phyloP scores from a whole-genome alignment of 306 rosid species.

The Benincasa hispida region DNA sequence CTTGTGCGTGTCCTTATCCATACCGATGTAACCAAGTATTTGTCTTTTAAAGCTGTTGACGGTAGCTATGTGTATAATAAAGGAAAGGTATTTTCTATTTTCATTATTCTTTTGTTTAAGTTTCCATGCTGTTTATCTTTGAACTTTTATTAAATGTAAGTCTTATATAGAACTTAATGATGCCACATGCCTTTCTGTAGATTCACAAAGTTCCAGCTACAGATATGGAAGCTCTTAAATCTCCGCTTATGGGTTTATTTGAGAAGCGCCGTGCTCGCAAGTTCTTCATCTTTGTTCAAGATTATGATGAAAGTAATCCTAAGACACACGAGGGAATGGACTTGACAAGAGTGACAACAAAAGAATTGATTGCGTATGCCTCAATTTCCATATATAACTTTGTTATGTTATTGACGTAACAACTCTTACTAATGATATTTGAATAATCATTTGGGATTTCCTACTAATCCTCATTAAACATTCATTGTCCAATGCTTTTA shows the following conservation, averaged over 20 bases:
- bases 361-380: slow-evolving; percentile 73
- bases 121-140: neutral
- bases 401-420: neutral
- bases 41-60: slow-evolving; percentile 90
- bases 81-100: slow-evolving; percentile 36
- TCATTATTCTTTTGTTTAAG: neutral
- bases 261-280: slow-evolving; percentile 96
- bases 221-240: slow-evolving; percentile 86
- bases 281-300: slow-evolving; percentile 80
- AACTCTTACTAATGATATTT: neutral
- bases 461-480: neutral
- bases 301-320: slow-evolving; percentile 64
- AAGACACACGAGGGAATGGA: slow-evolving; percentile 87
- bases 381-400: neutral
- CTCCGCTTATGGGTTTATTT: slow-evolving; percentile 94
- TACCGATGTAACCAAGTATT: slow-evolving; percentile 91
- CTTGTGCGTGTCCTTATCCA: slow-evolving; percentile 93
- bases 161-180: neutral
- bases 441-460: neutral
- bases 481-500: neutral
- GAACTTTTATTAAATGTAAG: neutral
- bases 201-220: slow-evolving; percentile 87
- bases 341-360: slow-evolving; percentile 71
- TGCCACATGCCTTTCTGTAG: slow-evolving; percentile 27
- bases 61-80: slow-evolving; percentile 57